Percentiles rank a stretch among this genome's conserved stretches.
These are phyloP conservation scores for Lasiosphaeris hirsuta DNA, from an alignment of 495 filamentous ascomycete species.

Conservation along the genomic window DNA sequence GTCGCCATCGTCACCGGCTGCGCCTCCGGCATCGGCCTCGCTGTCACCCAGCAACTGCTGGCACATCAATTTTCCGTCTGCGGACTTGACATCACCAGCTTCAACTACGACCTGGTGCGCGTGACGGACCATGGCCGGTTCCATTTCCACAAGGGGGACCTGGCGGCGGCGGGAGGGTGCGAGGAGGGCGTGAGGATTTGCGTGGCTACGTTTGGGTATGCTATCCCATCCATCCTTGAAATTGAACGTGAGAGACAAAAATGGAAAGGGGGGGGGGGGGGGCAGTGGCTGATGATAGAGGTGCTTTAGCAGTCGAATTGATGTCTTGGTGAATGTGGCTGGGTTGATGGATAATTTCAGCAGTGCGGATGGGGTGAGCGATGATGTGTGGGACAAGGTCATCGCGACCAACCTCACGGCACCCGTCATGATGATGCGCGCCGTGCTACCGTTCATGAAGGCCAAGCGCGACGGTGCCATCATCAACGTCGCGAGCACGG, in stretches of 20 bases:
- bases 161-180: slow-evolving; percentile 23
- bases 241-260: background rate
- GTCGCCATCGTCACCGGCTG: slow-evolving; percentile 43
- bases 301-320: slow-evolving; percentile 22
- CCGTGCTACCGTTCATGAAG: slow-evolving; percentile 36
- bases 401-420: slow-evolving; percentile 37
- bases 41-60: slow-evolving; percentile 36
- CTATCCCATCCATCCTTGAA: slow-evolving; percentile 1
- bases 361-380: slow-evolving; percentile 31
- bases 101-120: slow-evolving; percentile 29
- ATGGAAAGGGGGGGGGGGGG: background rate
- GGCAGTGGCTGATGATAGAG: background rate
- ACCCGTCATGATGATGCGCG: slow-evolving; percentile 38
- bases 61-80: slow-evolving; percentile 36
- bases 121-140: slow-evolving; percentile 29
- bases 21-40: slow-evolving; percentile 41
- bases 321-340: slow-evolving; percentile 41
- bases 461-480: slow-evolving; percentile 34
- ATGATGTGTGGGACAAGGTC: slow-evolving; percentile 32
- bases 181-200: slow-evolving; percentile 33
- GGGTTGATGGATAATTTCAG: slow-evolving; percentile 38
- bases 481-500: slow-evolving; percentile 41
- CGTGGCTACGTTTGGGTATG: slow-evolving; percentile 30
- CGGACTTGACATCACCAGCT: slow-evolving; percentile 34
- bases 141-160: slow-evolving; percentile 33